These are phyloP conservation scores for Jimgerdemannia lactiflua DNA, from an alignment of 192 early-diverging fungal genomes.

Conservation along the genomic window DNA sequence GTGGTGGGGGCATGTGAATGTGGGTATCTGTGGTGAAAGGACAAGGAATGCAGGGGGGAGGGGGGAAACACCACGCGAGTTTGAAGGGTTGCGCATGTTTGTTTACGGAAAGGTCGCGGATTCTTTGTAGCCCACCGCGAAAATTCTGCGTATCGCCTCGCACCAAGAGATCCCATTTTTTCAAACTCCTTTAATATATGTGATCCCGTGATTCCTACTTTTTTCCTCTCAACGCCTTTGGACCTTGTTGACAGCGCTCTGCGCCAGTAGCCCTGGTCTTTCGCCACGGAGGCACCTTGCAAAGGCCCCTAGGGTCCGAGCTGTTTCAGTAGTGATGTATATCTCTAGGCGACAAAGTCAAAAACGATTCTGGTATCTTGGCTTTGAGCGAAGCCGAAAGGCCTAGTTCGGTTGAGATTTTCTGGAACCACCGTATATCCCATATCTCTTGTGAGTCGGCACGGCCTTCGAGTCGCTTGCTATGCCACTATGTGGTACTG, in stretches of 20 bases:
- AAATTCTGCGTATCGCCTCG: too few relatives aligned
- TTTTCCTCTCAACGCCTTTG: neutral
- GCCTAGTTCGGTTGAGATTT: neutral
- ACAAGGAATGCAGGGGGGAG: neutral
- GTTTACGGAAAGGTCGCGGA: too few relatives aligned
- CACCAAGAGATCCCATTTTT: neutral
- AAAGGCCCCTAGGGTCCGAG: neutral
- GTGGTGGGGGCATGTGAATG: neutral
- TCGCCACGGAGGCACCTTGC: neutral
- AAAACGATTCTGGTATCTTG: neutral
- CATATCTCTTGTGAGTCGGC: slow-evolving; percentile 1
- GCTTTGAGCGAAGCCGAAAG: neutral
- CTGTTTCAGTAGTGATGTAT: neutral
- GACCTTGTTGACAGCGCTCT: neutral
- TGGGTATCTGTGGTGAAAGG: neutral
- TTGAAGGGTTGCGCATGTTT: neutral
- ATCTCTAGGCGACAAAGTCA: neutral
- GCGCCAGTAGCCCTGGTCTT: neutral
- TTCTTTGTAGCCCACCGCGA: too few relatives aligned
- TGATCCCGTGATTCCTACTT: neutral
- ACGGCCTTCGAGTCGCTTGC: neutral
- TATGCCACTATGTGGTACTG: neutral
- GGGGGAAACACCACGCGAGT: neutral
- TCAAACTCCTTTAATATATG: neutral
- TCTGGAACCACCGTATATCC: neutral